Evolutionary conservation across 2,329 filamentous ascomycete genomes (phyloP).

Genomic region (Sarocladium kiliense): DNA sequence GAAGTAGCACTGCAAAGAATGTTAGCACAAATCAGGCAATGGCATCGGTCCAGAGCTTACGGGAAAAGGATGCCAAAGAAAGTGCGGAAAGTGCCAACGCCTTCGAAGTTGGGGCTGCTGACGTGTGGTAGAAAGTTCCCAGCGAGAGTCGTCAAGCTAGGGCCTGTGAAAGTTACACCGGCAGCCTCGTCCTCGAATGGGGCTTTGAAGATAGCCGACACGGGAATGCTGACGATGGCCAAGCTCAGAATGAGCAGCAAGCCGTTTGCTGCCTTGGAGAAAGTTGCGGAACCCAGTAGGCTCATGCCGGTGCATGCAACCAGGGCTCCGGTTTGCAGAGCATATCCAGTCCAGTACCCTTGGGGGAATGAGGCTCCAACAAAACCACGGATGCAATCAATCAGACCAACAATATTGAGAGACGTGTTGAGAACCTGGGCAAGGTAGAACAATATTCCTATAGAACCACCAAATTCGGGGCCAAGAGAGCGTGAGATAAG

Average conservation of each 20-base stretch:
- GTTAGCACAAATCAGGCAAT: slow-evolving; percentile 11
- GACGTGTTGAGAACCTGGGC: slow-evolving; percentile 84
- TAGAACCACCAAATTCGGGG: slow-evolving; percentile 84
- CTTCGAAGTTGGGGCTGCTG: slow-evolving; percentile 55
- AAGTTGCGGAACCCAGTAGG: slow-evolving; percentile 73
- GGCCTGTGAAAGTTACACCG: slow-evolving; percentile 71
- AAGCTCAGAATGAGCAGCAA: slow-evolving; percentile 66
- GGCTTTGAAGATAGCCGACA: slow-evolving; percentile 64
- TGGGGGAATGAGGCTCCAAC: slow-evolving; percentile 62
- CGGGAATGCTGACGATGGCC: slow-evolving; percentile 73
- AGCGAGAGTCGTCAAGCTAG: slow-evolving; percentile 63
- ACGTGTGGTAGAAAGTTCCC: slow-evolving; percentile 71
- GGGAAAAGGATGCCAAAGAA: slow-evolving; percentile 85
- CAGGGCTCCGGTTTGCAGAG: slow-evolving; percentile 68
- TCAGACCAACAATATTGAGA: slow-evolving; percentile 79
- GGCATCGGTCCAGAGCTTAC: slow-evolving; percentile 19
- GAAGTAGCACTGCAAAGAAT: slow-evolving; percentile 36
- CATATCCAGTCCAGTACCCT: slow-evolving; percentile 72
- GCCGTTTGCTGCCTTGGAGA: slow-evolving; percentile 74
- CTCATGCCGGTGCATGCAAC: slow-evolving; percentile 69
- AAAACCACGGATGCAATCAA: slow-evolving; percentile 77
- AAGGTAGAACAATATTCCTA: slow-evolving; percentile 84
- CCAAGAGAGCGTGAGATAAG: slow-evolving; percentile 81
- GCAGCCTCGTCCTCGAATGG: slow-evolving; percentile 61
- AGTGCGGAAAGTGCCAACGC: slow-evolving; percentile 68